phyloP scores from a whole-genome alignment of 495 filamentous ascomycete genomes.

The Trypethelium eluteriae region DNA sequence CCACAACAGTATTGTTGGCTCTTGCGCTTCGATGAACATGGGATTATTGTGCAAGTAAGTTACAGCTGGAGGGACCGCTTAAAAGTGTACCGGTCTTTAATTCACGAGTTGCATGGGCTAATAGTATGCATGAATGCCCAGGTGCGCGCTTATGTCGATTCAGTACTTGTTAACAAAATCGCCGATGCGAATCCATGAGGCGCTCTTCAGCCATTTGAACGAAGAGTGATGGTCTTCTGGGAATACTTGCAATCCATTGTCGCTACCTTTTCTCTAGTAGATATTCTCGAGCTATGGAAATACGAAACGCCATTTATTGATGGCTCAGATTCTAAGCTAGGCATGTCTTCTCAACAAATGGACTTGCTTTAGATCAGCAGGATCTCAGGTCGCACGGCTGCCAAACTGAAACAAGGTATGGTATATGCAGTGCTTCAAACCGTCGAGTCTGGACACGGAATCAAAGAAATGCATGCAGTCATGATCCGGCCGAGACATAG shows the following conservation, averaged over 20 bases:
- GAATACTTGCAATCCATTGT: neutral
- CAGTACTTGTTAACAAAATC: conserved; percentile 21
- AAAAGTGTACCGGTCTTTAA: neutral
- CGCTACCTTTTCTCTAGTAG: neutral
- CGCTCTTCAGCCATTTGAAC: neutral
- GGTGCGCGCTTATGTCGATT: conserved; percentile 24
- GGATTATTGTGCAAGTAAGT: conserved; percentile 20
- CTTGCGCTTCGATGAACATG: conserved; percentile 22
- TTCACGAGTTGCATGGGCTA: neutral
- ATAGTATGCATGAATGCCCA: neutral
- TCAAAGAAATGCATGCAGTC: too few species aligned
- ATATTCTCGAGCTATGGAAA: neutral
- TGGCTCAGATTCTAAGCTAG: neutral
- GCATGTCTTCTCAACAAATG: neutral
- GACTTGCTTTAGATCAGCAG: too few species aligned
- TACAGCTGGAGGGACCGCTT: neutral
- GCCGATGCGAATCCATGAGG: conserved; percentile 15
- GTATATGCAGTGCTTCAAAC: too few species aligned
- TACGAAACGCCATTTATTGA: neutral
- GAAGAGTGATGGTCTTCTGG: neutral
- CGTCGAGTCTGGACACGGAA: too few species aligned
- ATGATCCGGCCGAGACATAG: too few species aligned
- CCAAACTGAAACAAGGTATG: too few species aligned
- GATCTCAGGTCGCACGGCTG: too few species aligned
- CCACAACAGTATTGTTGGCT: conserved; percentile 21